Conservation (phyloP, 805 yeast species). For the Pichia rugopelliculosa region DNA sequence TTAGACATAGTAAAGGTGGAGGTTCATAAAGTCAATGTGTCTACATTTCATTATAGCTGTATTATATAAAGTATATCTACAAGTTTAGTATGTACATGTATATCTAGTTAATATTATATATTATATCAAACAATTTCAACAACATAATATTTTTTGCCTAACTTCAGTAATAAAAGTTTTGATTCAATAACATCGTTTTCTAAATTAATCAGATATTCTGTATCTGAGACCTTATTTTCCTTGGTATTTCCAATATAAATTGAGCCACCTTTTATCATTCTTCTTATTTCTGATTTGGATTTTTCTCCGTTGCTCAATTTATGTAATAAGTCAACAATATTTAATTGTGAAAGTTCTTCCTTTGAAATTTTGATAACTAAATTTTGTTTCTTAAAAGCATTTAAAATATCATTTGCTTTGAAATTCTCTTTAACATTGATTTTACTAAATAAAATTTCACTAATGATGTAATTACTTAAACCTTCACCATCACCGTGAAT, state of each 20-base stretch:
- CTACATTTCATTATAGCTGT: neutral
- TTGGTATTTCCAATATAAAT: conserved; percentile 62
- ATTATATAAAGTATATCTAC: neutral
- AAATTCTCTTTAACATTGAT: conserved; percentile 27
- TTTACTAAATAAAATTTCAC: conserved; percentile 51
- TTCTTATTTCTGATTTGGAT: conserved; percentile 28
- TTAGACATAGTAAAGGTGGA: conserved; percentile 70
- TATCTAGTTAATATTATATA: neutral
- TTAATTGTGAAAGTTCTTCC: conserved; percentile 26
- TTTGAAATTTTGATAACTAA: conserved; percentile 36
- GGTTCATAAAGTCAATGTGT: conserved; percentile 17
- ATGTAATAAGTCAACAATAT: conserved; percentile 48
- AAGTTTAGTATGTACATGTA: neutral
- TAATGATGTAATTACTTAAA: conserved; percentile 54
- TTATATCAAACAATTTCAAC: conserved; percentile 32
- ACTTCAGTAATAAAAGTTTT: conserved; percentile 54
- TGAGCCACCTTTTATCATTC: conserved; percentile 62
- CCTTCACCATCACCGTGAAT: conserved; percentile 81
- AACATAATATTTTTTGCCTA: conserved; percentile 67
- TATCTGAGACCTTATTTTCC: conserved; percentile 37
- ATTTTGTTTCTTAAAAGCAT: conserved; percentile 52
- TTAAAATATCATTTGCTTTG: conserved; percentile 41
- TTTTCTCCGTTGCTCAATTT: conserved; percentile 41
- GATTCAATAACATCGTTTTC: conserved; percentile 49
- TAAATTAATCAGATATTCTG: conserved; percentile 39